Conservation (phyloP, 2,329 filamentous ascomycete genomes). For the Verticillium longisporum region DNA sequence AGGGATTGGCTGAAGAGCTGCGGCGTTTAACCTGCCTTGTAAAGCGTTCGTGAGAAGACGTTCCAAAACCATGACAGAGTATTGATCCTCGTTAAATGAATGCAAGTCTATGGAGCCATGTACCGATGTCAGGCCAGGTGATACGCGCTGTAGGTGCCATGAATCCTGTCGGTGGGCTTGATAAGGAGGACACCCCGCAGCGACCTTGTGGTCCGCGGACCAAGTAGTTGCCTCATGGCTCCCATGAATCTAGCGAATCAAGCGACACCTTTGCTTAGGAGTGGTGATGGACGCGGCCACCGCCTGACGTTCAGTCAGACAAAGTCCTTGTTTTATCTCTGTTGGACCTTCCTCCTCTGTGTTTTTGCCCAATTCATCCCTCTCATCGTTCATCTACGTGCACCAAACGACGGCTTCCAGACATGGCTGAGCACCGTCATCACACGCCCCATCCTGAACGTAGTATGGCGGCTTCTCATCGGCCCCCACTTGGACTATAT, state of each 20-base stretch:
- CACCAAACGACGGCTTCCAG: background rate
- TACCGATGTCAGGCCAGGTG: too few relatives aligned
- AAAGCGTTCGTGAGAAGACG: too few relatives aligned
- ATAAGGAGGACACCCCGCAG: background rate
- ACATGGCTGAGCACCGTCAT: background rate
- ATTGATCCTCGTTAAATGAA: too few relatives aligned
- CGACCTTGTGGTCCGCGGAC: background rate
- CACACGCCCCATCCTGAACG: background rate
- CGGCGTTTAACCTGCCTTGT: too few relatives aligned
- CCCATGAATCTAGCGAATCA: background rate
- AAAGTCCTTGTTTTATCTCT: background rate
- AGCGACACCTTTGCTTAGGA: background rate
- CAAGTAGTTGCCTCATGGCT: background rate
- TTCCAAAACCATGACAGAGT: too few relatives aligned
- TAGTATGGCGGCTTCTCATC: background rate
- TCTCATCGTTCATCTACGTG: background rate
- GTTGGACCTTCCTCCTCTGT: background rate
- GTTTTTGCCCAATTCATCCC: background rate
- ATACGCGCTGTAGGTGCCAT: too few relatives aligned
- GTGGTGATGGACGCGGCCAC: background rate
- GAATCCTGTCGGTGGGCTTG: background rate
- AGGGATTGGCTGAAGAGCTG: too few relatives aligned
- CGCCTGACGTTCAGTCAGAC: background rate
- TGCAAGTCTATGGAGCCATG: too few relatives aligned
- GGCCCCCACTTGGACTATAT: background rate